Percentiles rank a stretch among this genome's conserved stretches.
Conservation (phyloP, 1,284 basidiomycete species). For the Acaromyces ingoldii region DNA sequence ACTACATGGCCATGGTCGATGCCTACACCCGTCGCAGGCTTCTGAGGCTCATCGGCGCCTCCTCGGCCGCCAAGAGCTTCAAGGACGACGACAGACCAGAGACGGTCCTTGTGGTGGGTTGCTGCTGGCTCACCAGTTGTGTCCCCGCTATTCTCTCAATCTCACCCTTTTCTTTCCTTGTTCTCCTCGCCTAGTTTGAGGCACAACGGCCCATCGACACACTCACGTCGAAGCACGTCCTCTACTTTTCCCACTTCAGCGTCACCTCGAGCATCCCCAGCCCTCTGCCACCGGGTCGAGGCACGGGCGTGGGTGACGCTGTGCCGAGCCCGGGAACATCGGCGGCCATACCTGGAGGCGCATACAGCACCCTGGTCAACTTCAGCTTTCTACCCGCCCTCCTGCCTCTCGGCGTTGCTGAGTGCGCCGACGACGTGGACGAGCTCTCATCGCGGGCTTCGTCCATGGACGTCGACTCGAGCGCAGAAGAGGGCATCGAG, state of each 20-base stretch:
- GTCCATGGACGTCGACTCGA: too few species aligned
- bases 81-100: neutral
- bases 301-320: too few species aligned
- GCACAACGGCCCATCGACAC: conserved; percentile 41
- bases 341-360: neutral
- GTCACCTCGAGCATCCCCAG: neutral
- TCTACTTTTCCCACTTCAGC: conserved; percentile 34
- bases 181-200: conserved; percentile 22
- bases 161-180: neutral
- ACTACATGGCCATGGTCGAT: conserved; percentile 26
- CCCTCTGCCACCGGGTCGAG: neutral
- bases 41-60: neutral
- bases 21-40: conserved; percentile 25
- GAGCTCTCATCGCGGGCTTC: too few species aligned
- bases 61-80: neutral
- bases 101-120: neutral
- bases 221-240: conserved; percentile 30
- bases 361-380: conserved; percentile 1
- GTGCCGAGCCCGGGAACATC: neutral
- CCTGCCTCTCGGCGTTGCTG: too few species aligned
- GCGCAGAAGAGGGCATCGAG: too few species aligned
- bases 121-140: conserved; percentile 8
- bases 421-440: too few species aligned
- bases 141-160: neutral
- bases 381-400: conserved; percentile 9